These are phyloP conservation scores for Nitzschia sp. DNA, from an alignment of 108 stramenopile genomes.

Conservation along the genomic window DNA sequence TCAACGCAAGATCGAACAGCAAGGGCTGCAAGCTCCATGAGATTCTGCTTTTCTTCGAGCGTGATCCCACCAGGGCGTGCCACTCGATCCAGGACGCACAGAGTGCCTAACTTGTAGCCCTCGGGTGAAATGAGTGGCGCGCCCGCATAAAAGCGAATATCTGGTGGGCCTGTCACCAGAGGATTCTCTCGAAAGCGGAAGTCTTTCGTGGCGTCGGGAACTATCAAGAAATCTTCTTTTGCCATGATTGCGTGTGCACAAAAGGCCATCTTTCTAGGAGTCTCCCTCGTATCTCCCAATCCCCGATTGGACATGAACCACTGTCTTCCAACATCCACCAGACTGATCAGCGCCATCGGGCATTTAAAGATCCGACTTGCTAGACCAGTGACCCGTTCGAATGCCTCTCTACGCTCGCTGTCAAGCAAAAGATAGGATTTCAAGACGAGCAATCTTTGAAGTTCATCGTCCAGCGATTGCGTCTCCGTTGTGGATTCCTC, in stretches of 20 bases:
- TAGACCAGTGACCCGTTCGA: conserved; percentile 54
- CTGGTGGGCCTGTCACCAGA: conserved; percentile 64
- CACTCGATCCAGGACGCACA: conserved; percentile 77
- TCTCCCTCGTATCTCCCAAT: conserved; percentile 56
- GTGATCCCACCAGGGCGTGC: conserved; percentile 51
- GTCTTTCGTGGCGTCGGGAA: conserved; percentile 68
- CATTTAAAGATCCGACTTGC: conserved; percentile 60
- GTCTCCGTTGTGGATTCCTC: conserved; percentile 17
- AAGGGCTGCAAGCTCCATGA: conserved; percentile 59
- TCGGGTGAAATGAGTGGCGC: conserved; percentile 70
- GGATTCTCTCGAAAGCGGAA: conserved; percentile 60
- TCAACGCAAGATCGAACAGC: conserved; percentile 48
- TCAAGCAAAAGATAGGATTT: conserved; percentile 70
- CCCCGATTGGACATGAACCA: conserved; percentile 79
- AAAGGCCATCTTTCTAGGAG: conserved; percentile 68
- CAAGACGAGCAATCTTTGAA: conserved; percentile 56
- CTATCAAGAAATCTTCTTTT: conserved; percentile 53
- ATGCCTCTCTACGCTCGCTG: conserved; percentile 51
- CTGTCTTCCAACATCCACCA: conserved; percentile 74
- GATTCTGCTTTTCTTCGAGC: conserved; percentile 61
- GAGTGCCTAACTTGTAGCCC: conserved; percentile 71
- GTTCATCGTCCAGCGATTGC: conserved; percentile 51
- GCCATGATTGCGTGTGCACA: conserved; percentile 72
- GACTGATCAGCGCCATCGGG: conserved; percentile 65
- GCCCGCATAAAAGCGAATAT: conserved; percentile 86